Conservation (phyloP, 306 rosid genomes). For the Parietaria judaica region DNA sequence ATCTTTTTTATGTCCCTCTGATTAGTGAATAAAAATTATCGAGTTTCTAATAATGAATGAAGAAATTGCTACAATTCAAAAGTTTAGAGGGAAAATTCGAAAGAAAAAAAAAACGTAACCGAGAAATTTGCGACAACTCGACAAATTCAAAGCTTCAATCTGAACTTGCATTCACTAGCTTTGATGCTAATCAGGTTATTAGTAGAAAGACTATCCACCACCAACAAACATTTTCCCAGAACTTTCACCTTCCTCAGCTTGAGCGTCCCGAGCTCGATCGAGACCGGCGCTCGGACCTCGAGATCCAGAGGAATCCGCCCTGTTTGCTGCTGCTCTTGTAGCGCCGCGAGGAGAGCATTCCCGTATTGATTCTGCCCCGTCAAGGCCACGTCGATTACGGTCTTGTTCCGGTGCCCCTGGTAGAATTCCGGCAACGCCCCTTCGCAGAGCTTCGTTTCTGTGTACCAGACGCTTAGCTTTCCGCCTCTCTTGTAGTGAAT, state of each 20-base stretch:
- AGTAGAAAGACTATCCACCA: conserved; percentile 66
- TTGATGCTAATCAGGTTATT: conserved; percentile 65
- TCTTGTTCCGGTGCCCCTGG: conserved; percentile 81
- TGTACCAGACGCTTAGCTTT: conserved; percentile 61
- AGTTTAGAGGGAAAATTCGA: neutral
- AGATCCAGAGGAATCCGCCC: conserved; percentile 73
- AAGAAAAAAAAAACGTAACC: no score
- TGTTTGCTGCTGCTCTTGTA: conserved; percentile 72
- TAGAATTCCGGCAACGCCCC: conserved; percentile 69
- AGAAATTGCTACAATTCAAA: no score
- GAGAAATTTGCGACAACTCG: neutral
- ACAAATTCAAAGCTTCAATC: conserved; percentile 39
- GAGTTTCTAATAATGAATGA: no score
- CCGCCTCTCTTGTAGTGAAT: conserved; percentile 76
- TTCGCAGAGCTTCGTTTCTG: conserved; percentile 57
- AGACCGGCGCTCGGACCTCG: conserved; percentile 55
- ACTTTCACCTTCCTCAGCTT: conserved; percentile 67
- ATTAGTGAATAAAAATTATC: no score
- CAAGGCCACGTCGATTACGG: conserved; percentile 51
- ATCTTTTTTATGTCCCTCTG: no score
- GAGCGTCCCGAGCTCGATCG: conserved; percentile 57
- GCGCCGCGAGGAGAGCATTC: conserved; percentile 51
- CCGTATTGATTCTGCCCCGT: conserved; percentile 67
- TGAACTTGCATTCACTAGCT: conserved; percentile 66
- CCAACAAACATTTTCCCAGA: conserved; percentile 57